Percentiles rank a stretch among this genome's conserved stretches.
Conservation (phyloP, 2,329 filamentous ascomycete genomes). For the Orbilia oligospora region DNA sequence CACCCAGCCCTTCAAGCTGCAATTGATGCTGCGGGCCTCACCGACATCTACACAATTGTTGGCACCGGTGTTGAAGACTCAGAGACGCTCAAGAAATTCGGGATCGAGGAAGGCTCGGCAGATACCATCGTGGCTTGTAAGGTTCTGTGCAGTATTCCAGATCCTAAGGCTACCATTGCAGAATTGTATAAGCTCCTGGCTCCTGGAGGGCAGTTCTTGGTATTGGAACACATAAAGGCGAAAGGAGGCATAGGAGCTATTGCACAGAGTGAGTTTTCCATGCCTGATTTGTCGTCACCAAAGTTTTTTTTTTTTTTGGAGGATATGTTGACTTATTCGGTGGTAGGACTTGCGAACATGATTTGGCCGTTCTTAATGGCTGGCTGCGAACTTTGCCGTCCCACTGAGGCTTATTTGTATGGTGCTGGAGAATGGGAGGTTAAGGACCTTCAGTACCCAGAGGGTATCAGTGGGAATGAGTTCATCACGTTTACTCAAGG, state of each 20-base stretch:
- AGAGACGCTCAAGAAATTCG: constrained; percentile 67
- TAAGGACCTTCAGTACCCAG: constrained; percentile 68
- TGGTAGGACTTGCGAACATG: constrained; percentile 63
- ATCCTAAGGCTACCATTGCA: constrained; percentile 68
- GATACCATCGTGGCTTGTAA: constrained; percentile 73
- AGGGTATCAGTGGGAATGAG: constrained; percentile 46
- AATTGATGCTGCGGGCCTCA: constrained; percentile 68
- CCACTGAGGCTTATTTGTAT: constrained; percentile 69
- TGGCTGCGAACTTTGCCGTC: constrained; percentile 70
- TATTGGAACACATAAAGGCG: constrained; percentile 73
- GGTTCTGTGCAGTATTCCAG: constrained; percentile 71
- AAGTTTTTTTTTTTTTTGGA: background rate
- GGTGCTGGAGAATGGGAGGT: constrained; percentile 70
- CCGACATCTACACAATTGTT: constrained; percentile 70
- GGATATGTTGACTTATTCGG: constrained; percentile 11
- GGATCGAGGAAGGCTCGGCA: constrained; percentile 69
- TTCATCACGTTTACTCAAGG: constrained; percentile 54
- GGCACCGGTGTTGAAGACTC: constrained; percentile 69
- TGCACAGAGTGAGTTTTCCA: constrained; percentile 69
- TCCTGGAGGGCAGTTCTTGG: constrained; percentile 72
- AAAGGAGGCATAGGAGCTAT: constrained; percentile 68
- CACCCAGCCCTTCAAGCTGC: constrained; percentile 69
- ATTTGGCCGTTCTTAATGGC: constrained; percentile 72
- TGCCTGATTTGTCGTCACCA: background rate
- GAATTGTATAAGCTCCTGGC: constrained; percentile 71